phyloP scores from a whole-genome alignment of 1,284 basidiomycete genomes.

The Vanrija pseudolonga region DNA sequence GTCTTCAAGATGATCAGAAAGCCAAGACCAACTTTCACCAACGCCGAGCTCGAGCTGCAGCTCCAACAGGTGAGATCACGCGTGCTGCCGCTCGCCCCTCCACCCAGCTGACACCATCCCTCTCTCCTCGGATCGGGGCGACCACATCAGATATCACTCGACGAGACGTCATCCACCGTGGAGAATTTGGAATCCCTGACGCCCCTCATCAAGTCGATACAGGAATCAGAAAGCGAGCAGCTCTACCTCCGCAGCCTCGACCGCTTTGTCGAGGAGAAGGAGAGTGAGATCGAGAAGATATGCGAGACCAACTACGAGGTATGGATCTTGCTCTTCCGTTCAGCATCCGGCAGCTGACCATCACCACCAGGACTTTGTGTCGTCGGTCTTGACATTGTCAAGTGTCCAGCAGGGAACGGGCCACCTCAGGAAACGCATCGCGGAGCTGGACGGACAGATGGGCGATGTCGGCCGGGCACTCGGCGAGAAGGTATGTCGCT shows the following conservation, averaged over 20 bases:
- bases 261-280: slow-evolving; percentile 84
- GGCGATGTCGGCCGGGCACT: slow-evolving; percentile 70
- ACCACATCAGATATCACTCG: slow-evolving; percentile 39
- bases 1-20: slow-evolving; percentile 35
- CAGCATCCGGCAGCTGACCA: background rate
- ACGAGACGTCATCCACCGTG: slow-evolving; percentile 34
- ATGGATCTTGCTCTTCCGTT: background rate
- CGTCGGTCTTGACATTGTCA: slow-evolving; percentile 90
- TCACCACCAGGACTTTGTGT: slow-evolving; percentile 73
- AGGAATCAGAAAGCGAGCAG: slow-evolving; percentile 85
- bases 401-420: slow-evolving; percentile 74
- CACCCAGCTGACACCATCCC: background rate
- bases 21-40: slow-evolving; percentile 43
- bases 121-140: background rate
- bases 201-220: slow-evolving; percentile 88
- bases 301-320: slow-evolving; percentile 91
- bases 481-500: slow-evolving; percentile 64
- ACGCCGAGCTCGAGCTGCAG: slow-evolving; percentile 48
- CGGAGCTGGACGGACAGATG: slow-evolving; percentile 58
- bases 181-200: slow-evolving; percentile 91
- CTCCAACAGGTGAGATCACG: slow-evolving; percentile 40
- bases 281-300: slow-evolving; percentile 91
- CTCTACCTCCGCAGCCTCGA: slow-evolving; percentile 83
- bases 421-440: slow-evolving; percentile 55
- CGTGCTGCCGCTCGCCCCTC: background rate